Evolutionary conservation across 2,329 filamentous ascomycete species (phyloP), one percentile per base, ranked within the genome.

Genomic region (Neurospora crassa): DNA sequence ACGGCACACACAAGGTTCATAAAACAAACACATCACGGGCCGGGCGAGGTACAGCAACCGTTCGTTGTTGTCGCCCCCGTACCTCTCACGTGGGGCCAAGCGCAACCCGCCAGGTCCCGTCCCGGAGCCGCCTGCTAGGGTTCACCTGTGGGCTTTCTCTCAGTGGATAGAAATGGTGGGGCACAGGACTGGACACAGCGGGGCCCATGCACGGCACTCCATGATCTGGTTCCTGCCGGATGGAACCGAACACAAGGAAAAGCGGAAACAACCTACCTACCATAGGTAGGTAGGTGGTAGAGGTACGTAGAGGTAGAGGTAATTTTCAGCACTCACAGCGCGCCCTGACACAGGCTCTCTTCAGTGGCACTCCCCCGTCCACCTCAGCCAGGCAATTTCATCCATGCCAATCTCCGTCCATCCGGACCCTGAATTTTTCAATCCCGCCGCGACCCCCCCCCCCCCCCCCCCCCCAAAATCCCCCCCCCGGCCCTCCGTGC

Each of bases 211-310:
- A 37, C 7, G 34, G 34, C 29, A 63, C 53, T 63, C 53, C 53
- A 63, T 63, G 53, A 63, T 63, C 53, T 63, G 53, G 53, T 63
- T 20, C 73, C 72, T 74, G 47, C 70, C 73, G 71, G 71, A 67
- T 72, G 71, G 70, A 70, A 37, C 70, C 73, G 72, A 73, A 11
- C 69, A 63, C 53, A 63, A n/a, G n/a, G n/a, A n/a, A 63, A 63
- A 18, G 42, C 73, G 71, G 70, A 68, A 72, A 43, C 72, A 29
- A 29, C 29, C 29, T 29, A 29, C 29, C 29, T 24, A 24, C 24
- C 24, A 24, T 24, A 24, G 24, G 3, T 29, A 29, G 24, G 24
- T 69, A 40, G 34, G 34, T 37, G 34, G 34, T 7, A 70, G 59
- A 29, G 4, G 29, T 29, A 29, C 29, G 29, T 29, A 29, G 29